Conservation (phyloP, 495 filamentous ascomycete species). For the Bryoglossum gracile region DNA sequence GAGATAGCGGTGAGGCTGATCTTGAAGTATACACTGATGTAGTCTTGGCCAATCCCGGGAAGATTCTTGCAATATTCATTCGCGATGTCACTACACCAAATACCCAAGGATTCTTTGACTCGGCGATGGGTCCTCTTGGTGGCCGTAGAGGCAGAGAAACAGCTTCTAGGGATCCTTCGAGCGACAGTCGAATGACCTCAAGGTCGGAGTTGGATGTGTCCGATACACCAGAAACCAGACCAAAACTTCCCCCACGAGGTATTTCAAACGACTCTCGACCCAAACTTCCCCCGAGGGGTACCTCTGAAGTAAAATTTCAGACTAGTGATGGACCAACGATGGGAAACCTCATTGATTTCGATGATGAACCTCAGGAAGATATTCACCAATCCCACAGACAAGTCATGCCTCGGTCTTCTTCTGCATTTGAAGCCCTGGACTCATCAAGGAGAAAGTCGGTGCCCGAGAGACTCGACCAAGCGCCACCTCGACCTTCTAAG, state of each 20-base stretch:
- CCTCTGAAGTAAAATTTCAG: slow-evolving; percentile 15
- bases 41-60: slow-evolving; percentile 71
- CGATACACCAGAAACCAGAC: neutral
- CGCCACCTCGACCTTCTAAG: slow-evolving; percentile 56
- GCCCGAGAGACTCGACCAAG: slow-evolving; percentile 25
- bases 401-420: slow-evolving; percentile 29
- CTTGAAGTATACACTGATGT: slow-evolving; percentile 95
- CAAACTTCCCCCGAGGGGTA: slow-evolving; percentile 21
- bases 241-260: slow-evolving; percentile 13
- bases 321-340: slow-evolving; percentile 19
- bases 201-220: too few species aligned
- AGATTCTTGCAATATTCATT: slow-evolving; percentile 80
- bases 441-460: slow-evolving; percentile 15
- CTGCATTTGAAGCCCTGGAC: slow-evolving; percentile 22
- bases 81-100: slow-evolving; percentile 82
- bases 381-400: slow-evolving; percentile 33
- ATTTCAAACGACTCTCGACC: slow-evolving; percentile 24
- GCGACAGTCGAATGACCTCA: slow-evolving; percentile 11
- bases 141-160: slow-evolving; percentile 17
- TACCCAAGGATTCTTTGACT: slow-evolving; percentile 66
- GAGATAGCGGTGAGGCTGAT: slow-evolving; percentile 94
- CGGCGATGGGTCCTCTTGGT: slow-evolving; percentile 43
- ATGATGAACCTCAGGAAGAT: slow-evolving; percentile 25
- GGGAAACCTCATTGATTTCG: slow-evolving; percentile 26
- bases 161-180: slow-evolving; percentile 8